phyloP scores from a whole-genome alignment of 345 rosid genomes.

The Populus davidiana region DNA sequence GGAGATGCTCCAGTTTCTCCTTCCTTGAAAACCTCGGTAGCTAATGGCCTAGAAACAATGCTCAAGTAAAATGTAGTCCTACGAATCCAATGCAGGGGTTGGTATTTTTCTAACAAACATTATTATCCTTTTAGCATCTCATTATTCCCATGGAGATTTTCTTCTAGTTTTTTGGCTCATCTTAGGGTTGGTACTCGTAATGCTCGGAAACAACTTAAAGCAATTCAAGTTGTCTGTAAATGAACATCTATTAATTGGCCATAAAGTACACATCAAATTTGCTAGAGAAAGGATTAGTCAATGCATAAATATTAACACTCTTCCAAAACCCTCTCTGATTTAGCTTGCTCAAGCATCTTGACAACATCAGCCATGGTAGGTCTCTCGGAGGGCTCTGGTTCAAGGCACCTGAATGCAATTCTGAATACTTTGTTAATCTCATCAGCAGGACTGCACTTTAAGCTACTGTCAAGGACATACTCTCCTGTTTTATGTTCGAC shows the following conservation, averaged over 20 bases:
- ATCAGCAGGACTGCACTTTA: slow-evolving; percentile 47
- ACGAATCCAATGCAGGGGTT: not conserved
- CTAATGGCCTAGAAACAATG: slow-evolving; percentile 43
- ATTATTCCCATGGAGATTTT: not conserved
- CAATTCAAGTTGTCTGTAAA: not conserved
- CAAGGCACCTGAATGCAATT: slow-evolving; percentile 72
- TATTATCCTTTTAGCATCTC: not conserved
- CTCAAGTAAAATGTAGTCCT: slow-evolving; percentile 25
- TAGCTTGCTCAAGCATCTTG: slow-evolving; percentile 66
- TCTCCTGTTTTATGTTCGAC: slow-evolving; percentile 63
- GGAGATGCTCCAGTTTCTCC: slow-evolving; percentile 82
- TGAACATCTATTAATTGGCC: not conserved
- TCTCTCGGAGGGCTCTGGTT: slow-evolving; percentile 70
- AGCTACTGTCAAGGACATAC: slow-evolving; percentile 52
- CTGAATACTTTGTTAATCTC: slow-evolving; percentile 55
- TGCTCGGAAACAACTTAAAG: not conserved
- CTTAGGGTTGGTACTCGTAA: not conserved
- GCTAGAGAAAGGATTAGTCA: not conserved
- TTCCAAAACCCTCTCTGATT: slow-evolving; percentile 22
- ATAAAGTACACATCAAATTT: not conserved
- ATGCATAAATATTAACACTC: not conserved
- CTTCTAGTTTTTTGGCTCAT: not conserved
- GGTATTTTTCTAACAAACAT: not conserved
- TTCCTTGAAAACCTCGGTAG: slow-evolving; percentile 63
- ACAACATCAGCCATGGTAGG: slow-evolving; percentile 86